Percentiles rank a stretch among this genome's conserved stretches.
phyloP scores from a whole-genome alignment of 192 early-diverging fungal species.

The Neocallimastix lanati region DNA sequence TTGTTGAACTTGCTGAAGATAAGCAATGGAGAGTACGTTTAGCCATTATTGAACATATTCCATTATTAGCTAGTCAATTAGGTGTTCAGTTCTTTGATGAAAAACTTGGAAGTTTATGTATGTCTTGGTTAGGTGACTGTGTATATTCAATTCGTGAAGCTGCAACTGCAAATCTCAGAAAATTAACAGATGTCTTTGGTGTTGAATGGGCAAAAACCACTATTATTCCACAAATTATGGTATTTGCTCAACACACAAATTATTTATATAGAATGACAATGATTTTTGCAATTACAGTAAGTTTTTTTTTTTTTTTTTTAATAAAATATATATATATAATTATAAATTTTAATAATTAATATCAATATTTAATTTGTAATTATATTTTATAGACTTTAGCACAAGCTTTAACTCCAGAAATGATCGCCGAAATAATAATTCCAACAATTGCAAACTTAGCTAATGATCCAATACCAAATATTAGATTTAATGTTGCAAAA shows the following conservation, averaged over 20 bases:
- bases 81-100: conserved; percentile 95
- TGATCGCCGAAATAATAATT: conserved; percentile 72
- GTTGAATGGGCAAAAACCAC: conserved; percentile 88
- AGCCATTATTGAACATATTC: conserved; percentile 98
- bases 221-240: conserved; percentile 87
- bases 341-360: not conserved
- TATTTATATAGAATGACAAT: conserved; percentile 98
- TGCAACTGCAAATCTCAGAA: conserved; percentile 80
- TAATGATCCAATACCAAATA: conserved; percentile 93
- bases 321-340: not conserved
- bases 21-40: conserved; percentile 99
- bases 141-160: conserved; percentile 97
- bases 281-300: conserved; percentile 81
- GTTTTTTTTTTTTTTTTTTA: conserved; percentile 5
- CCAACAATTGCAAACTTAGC: conserved; percentile 70
- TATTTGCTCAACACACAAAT: conserved; percentile 75
- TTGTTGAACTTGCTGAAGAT: conserved; percentile 97
- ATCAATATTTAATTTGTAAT: not conserved
- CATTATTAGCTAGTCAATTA: conserved; percentile 85
- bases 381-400: conserved; percentile 49
- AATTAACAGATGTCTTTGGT: conserved; percentile 95
- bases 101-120: conserved; percentile 80
- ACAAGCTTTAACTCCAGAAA: conserved; percentile 64
- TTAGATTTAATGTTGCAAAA: conserved; percentile 98
- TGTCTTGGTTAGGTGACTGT: conserved; percentile 95